These are phyloP conservation scores for Aspergillus uvarum DNA, from an alignment of 2,329 filamentous ascomycete genomes.

Conservation along the genomic window DNA sequence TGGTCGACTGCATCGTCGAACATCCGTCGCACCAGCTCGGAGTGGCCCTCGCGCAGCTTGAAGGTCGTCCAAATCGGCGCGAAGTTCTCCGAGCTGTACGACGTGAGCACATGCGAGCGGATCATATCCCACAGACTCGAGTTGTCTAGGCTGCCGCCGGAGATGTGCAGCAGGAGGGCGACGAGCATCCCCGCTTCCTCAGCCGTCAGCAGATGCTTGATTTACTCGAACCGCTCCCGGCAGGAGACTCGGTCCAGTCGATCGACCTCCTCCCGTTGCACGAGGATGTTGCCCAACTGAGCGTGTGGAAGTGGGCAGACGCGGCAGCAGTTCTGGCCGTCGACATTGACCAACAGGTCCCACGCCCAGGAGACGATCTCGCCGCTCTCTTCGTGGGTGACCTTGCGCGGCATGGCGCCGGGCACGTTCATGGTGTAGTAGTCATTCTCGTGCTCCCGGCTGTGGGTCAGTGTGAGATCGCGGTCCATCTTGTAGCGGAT, in stretches of 20 bases:
- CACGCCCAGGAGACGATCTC: constrained; percentile 23
- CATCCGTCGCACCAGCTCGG: constrained; percentile 25
- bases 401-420: constrained; percentile 20
- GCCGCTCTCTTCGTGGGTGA: constrained; percentile 28
- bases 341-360: constrained; percentile 27
- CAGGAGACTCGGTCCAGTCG: constrained; percentile 22
- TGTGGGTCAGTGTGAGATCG: constrained; percentile 4
- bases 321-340: constrained; percentile 24
- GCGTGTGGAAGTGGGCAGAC: constrained; percentile 28
- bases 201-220: constrained; percentile 29
- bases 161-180: constrained; percentile 27
- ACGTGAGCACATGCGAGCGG: constrained; percentile 20
- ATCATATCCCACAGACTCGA: constrained; percentile 23
- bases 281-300: constrained; percentile 15
- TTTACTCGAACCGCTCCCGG: constrained; percentile 28
- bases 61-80: constrained; percentile 26
- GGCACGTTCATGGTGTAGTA: constrained; percentile 17
- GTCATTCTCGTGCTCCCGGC: constrained; percentile 6
- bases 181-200: constrained; percentile 28
- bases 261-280: constrained; percentile 14
- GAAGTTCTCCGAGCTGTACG: constrained; percentile 24
- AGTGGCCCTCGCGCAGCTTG: constrained; percentile 33
- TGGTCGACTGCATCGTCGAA: constrained; percentile 27
- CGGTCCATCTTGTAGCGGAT: constrained; percentile 9
- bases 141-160: constrained; percentile 27